Evolutionary conservation across 2,329 filamentous ascomycete species (phyloP), one percentile per base, ranked within the genome.

Genomic region (Harringtonia lauricola): DNA sequence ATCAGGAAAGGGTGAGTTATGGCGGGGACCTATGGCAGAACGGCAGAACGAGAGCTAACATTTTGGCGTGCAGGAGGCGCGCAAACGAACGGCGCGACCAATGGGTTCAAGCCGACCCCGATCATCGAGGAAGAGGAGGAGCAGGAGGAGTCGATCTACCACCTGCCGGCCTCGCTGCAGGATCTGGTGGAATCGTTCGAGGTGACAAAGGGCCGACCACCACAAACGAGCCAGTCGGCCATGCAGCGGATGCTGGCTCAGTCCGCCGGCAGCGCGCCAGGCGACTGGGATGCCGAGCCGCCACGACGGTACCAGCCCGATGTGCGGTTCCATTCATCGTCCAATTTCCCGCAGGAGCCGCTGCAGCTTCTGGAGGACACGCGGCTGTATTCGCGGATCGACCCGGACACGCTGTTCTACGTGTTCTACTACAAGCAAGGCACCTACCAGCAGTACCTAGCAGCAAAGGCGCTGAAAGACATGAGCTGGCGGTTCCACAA

Each of bases 401-500:
- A 98, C 57, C 88, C 89, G 1, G 92, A 98, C 59, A 95, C 90
- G 26, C 72, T 98, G 10, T 98, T 98, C 65, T 98, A 98, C 65
- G 85, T 95, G 37, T 98, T 98, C 66, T 98, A 98, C 71, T 98
- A 98, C 70, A 87, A 90, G 54, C 92, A 98, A 64, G 88, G 88
- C 22, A 89, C 88, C 1, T 89, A 94, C 54, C 89, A 96, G 61
- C 92, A 98, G 61, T 95, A 89, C 59, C 73, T 96, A 47, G 88
- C 92, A 2, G 92, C 92, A 14, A 95, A 94, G 64, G 87, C 92
- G n/a, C 69, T 98, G 42, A 98, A 98, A 67, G 86, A 90, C 52
- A 92, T 98, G 64, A 95, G 89, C 64, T 98, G 92, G 92, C 78
- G 92, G 45, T 98, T 98, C 62, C 92, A 98, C 67, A 98, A 98